A percentile compares a stretch with the other conserved stretches of the same genome.
Conservation (phyloP, 23 red algal genomes). For the Gracilaria caudata region DNA sequence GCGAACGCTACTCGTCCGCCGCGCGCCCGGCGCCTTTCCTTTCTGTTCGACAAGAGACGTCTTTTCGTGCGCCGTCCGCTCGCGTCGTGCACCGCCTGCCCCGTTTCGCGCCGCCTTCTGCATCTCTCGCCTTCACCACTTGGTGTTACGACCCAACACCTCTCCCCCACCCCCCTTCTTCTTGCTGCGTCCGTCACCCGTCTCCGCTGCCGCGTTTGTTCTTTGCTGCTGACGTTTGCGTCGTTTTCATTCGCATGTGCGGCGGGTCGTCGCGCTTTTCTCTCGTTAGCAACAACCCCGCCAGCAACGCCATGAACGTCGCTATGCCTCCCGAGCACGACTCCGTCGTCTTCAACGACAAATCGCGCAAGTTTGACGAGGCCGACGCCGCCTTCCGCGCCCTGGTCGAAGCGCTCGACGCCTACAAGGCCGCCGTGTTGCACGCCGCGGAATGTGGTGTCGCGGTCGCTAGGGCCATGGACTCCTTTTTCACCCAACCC, state of each 20-base stretch:
- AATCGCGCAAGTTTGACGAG: slow-evolving; percentile 55
- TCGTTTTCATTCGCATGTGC: slow-evolving; percentile 4
- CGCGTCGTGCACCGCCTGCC: neutral
- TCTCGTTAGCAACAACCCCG: neutral
- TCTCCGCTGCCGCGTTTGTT: neutral
- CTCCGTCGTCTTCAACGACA: slow-evolving; percentile 51
- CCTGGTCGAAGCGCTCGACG: slow-evolving; percentile 40
- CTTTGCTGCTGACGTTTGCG: neutral
- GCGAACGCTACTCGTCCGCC: too few relatives aligned
- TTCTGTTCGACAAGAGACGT: too few relatives aligned
- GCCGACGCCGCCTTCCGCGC: slow-evolving; percentile 49
- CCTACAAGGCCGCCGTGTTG: slow-evolving; percentile 50
- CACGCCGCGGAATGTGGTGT: slow-evolving; percentile 53
- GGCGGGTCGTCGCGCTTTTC: slow-evolving; percentile 1
- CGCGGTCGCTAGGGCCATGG: slow-evolving; percentile 50
- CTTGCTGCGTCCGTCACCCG: too few relatives aligned
- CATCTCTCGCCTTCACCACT: neutral
- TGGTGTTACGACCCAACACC: neutral
- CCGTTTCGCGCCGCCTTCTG: neutral
- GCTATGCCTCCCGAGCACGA: slow-evolving; percentile 26
- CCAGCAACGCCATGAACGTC: slow-evolving; percentile 14
- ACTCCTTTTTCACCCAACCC: slow-evolving; percentile 44
- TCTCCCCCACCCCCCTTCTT: neutral
- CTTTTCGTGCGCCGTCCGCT: neutral
- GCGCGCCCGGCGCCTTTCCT: slow-evolving; percentile 8